These are phyloP conservation scores for Trichomonas tenax DNA, from an alignment of 208 protist genomes.

Conservation along the genomic window DNA sequence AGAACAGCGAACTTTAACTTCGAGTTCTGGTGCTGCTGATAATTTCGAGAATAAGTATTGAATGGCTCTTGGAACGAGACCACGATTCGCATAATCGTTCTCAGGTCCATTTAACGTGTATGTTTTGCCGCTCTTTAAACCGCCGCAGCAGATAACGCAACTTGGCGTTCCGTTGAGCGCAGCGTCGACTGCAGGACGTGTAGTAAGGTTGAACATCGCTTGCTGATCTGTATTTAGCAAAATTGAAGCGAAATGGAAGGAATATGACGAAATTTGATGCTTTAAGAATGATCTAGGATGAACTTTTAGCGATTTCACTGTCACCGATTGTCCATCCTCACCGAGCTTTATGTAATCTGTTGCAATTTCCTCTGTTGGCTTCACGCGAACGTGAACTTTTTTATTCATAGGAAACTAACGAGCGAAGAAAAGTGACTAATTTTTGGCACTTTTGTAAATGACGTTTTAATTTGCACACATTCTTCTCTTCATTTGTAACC, in stretches of 20 bases:
- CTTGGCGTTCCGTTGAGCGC: not conserved
- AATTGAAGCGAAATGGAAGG: not conserved
- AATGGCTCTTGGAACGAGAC: not conserved
- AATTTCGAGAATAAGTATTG: not conserved
- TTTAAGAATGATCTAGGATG: not conserved
- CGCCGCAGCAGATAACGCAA: not conserved
- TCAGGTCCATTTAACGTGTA: not conserved
- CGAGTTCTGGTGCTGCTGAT: not conserved
- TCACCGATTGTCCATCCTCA: not conserved
- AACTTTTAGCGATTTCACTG: not conserved
- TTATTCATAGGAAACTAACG: not conserved
- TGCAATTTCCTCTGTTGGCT: not conserved
- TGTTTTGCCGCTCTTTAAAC: not conserved
- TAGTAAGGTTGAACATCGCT: not conserved
- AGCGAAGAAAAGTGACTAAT: not conserved
- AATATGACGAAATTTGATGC: slow-evolving; percentile 16
- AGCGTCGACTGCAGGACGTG: not conserved
- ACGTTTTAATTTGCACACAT: too few relatives aligned
- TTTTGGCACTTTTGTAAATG: too few relatives aligned
- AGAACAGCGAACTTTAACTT: not conserved
- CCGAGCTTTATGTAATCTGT: not conserved
- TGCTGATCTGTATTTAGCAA: not conserved
- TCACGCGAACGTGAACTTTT: not conserved
- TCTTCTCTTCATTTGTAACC: too few relatives aligned
- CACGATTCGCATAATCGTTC: not conserved